Evolutionary conservation across 2,329 filamentous ascomycete species (phyloP).

Genomic region (Hymenoscyphus albidus): DNA sequence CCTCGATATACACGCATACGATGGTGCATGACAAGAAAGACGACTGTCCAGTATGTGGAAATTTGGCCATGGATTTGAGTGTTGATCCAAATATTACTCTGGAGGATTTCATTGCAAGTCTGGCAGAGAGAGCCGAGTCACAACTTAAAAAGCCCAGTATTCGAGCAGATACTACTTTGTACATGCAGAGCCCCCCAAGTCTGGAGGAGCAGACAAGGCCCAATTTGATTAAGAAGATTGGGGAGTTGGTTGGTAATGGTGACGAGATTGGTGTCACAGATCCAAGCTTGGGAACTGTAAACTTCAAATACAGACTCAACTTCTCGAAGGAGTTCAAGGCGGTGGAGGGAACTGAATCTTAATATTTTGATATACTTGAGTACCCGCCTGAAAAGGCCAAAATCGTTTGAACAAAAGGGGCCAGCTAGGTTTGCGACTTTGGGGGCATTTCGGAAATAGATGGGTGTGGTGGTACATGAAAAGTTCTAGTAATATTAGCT

Average conservation of each 20-base stretch:
- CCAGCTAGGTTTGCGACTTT: background rate
- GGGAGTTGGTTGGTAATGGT: slow-evolving; percentile 72
- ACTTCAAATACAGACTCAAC: slow-evolving; percentile 34
- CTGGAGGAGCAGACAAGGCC: slow-evolving; percentile 79
- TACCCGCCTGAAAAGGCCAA: background rate
- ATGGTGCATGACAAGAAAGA: slow-evolving; percentile 92
- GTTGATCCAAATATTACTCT: slow-evolving; percentile 71
- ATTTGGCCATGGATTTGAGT: slow-evolving; percentile 69
- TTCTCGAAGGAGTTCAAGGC: slow-evolving; percentile 24
- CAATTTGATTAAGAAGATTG: slow-evolving; percentile 75
- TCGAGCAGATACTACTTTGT: slow-evolving; percentile 78
- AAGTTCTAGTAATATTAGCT: background rate
- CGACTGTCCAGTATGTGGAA: slow-evolving; percentile 92
- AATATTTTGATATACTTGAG: background rate
- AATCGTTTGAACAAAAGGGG: background rate
- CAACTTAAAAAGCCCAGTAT: slow-evolving; percentile 94
- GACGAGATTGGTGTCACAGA: slow-evolving; percentile 92
- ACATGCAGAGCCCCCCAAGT: slow-evolving; percentile 79
- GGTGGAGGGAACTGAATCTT: background rate
- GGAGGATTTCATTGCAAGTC: slow-evolving; percentile 77
- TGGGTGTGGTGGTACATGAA: background rate
- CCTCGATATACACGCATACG: slow-evolving; percentile 94
- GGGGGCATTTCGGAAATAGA: background rate
- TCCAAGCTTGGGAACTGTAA: slow-evolving; percentile 65
- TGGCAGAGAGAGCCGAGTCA: slow-evolving; percentile 79